Evolutionary conservation across 495 filamentous ascomycete species (phyloP).

Genomic region (Bombardia bombarda): DNA sequence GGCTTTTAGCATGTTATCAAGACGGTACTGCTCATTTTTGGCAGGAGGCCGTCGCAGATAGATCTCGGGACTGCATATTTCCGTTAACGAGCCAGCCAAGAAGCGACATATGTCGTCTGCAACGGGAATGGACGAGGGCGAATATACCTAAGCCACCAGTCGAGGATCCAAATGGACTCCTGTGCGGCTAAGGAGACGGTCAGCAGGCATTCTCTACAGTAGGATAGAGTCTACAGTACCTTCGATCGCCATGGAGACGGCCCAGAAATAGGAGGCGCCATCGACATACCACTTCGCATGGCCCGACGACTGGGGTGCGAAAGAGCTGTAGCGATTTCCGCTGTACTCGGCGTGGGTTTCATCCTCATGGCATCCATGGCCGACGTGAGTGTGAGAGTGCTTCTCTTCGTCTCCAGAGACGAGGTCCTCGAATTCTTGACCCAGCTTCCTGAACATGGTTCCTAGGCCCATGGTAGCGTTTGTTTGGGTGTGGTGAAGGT

Average conservation of each 20-base stretch:
- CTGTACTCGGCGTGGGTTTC: slow-evolving; percentile 27
- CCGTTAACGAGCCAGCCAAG: not conserved
- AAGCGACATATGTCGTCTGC: not conserved
- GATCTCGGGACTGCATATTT: slow-evolving; percentile 55
- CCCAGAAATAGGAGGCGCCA: slow-evolving; percentile 86
- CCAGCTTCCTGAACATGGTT: slow-evolving; percentile 18
- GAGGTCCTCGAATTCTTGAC: slow-evolving; percentile 18
- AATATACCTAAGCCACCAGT: slow-evolving; percentile 72
- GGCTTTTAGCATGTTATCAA: slow-evolving; percentile 81
- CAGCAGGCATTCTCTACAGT: slow-evolving; percentile 6
- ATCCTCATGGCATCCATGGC: slow-evolving; percentile 20
- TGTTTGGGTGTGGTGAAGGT: not conserved
- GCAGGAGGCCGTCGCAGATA: slow-evolving; percentile 83
- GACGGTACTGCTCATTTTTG: slow-evolving; percentile 72
- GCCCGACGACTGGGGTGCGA: slow-evolving; percentile 82
- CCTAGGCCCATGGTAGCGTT: not conserved
- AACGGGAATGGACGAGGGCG: no score
- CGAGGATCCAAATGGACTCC: slow-evolving; percentile 86
- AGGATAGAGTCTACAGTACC: no score
- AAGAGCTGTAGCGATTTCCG: slow-evolving; percentile 70
- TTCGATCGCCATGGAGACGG: slow-evolving; percentile 78
- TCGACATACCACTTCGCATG: slow-evolving; percentile 94
- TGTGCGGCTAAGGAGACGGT: slow-evolving; percentile 47
- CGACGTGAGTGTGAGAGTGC: slow-evolving; percentile 33
- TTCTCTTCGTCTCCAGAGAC: slow-evolving; percentile 25